Evolutionary conservation across 2,329 filamentous ascomycete species (phyloP), one percentile per base, ranked within the genome.

Genomic region (Blastomyces emzantsi): DNA sequence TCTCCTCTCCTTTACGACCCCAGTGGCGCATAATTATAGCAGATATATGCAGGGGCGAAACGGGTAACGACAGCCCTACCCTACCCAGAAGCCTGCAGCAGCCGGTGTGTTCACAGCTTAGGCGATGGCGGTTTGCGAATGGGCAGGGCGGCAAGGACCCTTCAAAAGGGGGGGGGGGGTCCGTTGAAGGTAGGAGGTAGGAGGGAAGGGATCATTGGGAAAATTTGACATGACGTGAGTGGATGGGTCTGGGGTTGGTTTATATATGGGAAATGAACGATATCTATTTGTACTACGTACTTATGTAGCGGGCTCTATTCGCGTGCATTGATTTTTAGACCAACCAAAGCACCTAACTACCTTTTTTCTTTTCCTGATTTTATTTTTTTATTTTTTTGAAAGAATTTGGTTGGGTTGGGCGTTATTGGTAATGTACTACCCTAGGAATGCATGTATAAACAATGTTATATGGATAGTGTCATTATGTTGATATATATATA

Each of bases 111-210:
- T 60, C 60, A 4, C 66, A 65, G 51, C 66, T 66, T 52, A 65
- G 66, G 55, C 65, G 63, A 39, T 61, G 41, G 64, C 13, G 63
- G 63, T n/a, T n/a, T 66, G 51, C 19, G 64, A 33, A 65, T 65
- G 64, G n/a, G 47, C 58, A 39, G 65, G 49, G 15, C n/a, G n/a
- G n/a, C n/a, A n/a, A n/a, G n/a, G n/a, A n/a, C n/a, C n/a, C n/a
- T n/a, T n/a, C n/a, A n/a, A n/a, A n/a, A n/a, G n/a, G 9, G 9
- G 39, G 39, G 13, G 8, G 9, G 39, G 55, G 65, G 63, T 25
- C 61, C 41, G 47, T 62, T 59, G 47, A 64, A 62, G 19, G 52
- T 63, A 36, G 63, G 17, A 62, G 45, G 47, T 63, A 61, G 19
- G 52, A 62, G 28, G 63, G 17, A 63, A n/a, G 39, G 22, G 22